Evolutionary conservation across 73 alveolate genomes (phyloP), one percentile per base, ranked within the genome.

Genomic region (Uronychia setigera): DNA sequence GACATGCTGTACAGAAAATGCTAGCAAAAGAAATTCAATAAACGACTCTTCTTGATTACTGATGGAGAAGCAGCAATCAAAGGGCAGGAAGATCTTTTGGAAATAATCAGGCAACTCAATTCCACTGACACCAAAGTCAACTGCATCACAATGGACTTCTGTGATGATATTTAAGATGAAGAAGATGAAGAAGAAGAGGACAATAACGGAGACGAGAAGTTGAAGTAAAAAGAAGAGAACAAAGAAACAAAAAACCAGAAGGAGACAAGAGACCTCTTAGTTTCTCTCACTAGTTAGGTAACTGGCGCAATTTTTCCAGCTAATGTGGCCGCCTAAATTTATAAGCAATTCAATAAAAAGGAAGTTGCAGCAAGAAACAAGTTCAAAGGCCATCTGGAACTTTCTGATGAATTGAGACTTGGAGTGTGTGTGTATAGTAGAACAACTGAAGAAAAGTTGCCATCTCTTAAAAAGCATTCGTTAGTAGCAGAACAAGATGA

Each of bases 221-320:
- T 76, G 85, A 91, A 58, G 34, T 57, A 79, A 31, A 74, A 60
- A n/a, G 92, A 85, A 67, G 91, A 81, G 67, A 60, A 93, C 59
- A 80, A 92, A 77, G 97, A 95, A 79, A 89, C 97, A 30, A 87
- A 89, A 28, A 80, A 85, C 28, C 95, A 95, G 75, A 83, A 79
- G 77, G 80, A 90, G 81, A 88, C 92, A 59, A 92, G 91, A 76
- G 86, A 87, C 75, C 82, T 93, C 78, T 86, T 94, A 77, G 83
- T 84, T 80, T 77, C 83, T 59, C 83, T 92, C 77, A 78, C 94
- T 35, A 31, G 83, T n/a, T 76, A 89, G 77, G 94, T 93, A 29
- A 90, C 87, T 80, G 94, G 98, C 78, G 97, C 94, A 35, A 88
- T 97, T 1, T 98, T 95, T 88, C 98, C 99, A 0, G 97, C 99